phyloP scores from a whole-genome alignment of 2,329 filamentous ascomycete genomes.

The Scedosporium minutisporum region DNA sequence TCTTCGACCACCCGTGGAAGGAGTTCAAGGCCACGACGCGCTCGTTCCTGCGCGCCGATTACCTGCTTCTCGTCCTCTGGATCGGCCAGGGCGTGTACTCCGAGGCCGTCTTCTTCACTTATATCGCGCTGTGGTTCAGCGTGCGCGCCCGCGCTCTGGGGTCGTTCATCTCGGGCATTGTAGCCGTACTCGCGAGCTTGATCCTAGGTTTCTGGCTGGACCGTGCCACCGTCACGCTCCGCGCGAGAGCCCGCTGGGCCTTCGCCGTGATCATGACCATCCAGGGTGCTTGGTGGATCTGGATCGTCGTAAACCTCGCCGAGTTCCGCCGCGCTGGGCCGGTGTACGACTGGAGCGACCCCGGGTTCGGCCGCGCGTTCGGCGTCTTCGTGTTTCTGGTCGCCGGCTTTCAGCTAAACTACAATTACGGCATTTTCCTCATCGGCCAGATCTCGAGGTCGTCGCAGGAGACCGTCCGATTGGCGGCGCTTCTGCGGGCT shows the following conservation, averaged over 20 bases:
- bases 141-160: slow-evolving; percentile 61
- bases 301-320: slow-evolving; percentile 57
- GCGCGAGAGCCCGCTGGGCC: slow-evolving; percentile 39
- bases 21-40: slow-evolving; percentile 52
- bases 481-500: slow-evolving; percentile 57
- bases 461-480: slow-evolving; percentile 51
- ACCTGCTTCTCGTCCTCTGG: slow-evolving; percentile 54
- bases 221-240: slow-evolving; percentile 41
- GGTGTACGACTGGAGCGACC: slow-evolving; percentile 54
- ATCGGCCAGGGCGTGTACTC: slow-evolving; percentile 64
- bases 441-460: slow-evolving; percentile 21
- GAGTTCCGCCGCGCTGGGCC: slow-evolving; percentile 48
- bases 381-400: slow-evolving; percentile 60
- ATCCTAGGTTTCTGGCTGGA: slow-evolving; percentile 58
- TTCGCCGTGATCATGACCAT: slow-evolving; percentile 46
- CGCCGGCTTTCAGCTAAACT: slow-evolving; percentile 62
- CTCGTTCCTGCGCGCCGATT: slow-evolving; percentile 50
- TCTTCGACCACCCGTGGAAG: slow-evolving; percentile 42
- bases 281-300: slow-evolving; percentile 64
- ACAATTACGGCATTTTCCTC: slow-evolving; percentile 20
- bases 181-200: slow-evolving; percentile 57
- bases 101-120: slow-evolving; percentile 66
- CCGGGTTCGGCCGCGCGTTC: slow-evolving; percentile 57
- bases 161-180: slow-evolving; percentile 59
- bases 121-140: slow-evolving; percentile 55